A percentile compares a stretch with the other conserved stretches of the same genome.
phyloP scores from a whole-genome alignment of 225 moss, liverwort and hornwort genomes.

The Climacium dendroides region DNA sequence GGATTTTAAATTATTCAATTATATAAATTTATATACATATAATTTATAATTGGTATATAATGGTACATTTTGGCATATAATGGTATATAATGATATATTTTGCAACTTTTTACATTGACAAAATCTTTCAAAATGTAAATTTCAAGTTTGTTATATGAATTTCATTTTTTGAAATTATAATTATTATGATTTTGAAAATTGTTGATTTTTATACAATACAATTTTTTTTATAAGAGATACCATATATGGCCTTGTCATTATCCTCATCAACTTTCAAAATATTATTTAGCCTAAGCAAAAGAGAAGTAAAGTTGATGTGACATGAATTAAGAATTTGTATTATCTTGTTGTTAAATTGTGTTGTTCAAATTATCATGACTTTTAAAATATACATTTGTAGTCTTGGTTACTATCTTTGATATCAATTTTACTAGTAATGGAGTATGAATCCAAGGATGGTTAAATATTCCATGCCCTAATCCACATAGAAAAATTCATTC shows the following conservation, averaged over 20 bases:
- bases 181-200: not conserved
- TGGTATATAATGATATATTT: not conserved
- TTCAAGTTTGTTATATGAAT: not conserved
- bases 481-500: fast-evolving
- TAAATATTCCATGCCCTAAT: fast-evolving
- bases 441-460: fast-evolving
- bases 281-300: not conserved
- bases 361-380: fast-evolving
- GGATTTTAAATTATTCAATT: not conserved
- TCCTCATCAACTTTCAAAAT: not conserved
- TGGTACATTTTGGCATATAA: not conserved
- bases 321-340: not conserved
- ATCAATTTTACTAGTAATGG: no score
- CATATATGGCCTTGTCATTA: not conserved
- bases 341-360: fast-evolving
- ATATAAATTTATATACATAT: no score
- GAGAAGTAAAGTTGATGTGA: fast-evolving
- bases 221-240: not conserved
- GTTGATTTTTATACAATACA: no score
- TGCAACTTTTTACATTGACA: not conserved
- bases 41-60: not conserved
- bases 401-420: fast-evolving
- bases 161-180: not conserved
- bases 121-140: not conserved
- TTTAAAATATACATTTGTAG: not conserved